Evolutionary conservation across 2,329 filamentous ascomycete genomes (phyloP).

Genomic region (Remersonia thermophila): DNA sequence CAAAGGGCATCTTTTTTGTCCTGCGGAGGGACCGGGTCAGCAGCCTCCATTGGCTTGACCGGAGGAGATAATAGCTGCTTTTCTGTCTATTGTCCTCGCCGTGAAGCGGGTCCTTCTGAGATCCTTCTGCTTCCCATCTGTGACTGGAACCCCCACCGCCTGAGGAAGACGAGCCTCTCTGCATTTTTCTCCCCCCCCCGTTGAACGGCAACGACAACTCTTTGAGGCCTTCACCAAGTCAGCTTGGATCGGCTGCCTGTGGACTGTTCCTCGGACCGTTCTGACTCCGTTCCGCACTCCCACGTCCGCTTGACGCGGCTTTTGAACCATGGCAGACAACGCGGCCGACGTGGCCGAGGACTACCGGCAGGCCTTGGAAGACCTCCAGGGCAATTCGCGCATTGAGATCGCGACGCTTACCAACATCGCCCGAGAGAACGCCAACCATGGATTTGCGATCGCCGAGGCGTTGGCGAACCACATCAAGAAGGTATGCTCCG

Average conservation of each 20-base stretch:
- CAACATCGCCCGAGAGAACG: slow-evolving; percentile 94
- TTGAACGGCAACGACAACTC: slow-evolving; percentile 2
- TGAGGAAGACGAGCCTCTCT: slow-evolving; percentile 1
- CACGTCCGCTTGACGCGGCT: too few species aligned
- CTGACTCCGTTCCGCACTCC: too few species aligned
- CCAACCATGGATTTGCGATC: slow-evolving; percentile 87
- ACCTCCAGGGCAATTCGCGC: slow-evolving; percentile 79
- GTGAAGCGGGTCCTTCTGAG: slow-evolving; percentile 8
- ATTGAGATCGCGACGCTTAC: slow-evolving; percentile 97
- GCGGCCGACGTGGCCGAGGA: slow-evolving; percentile 86
- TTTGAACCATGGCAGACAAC: slow-evolving; percentile 29
- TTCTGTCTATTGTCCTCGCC: slow-evolving; percentile 9
- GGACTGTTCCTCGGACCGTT: too few species aligned
- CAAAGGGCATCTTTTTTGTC: too few species aligned
- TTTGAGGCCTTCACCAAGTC: too few species aligned
- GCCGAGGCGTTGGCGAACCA: slow-evolving; percentile 83
- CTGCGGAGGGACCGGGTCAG: neutral
- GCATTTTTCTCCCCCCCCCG: neutral
- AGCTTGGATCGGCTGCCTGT: too few species aligned
- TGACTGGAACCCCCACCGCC: slow-evolving; percentile 4
- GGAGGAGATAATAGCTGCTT: slow-evolving; percentile 10
- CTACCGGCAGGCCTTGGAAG: slow-evolving; percentile 85
- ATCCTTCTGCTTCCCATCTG: slow-evolving; percentile 2
- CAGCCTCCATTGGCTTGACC: slow-evolving; percentile 3
- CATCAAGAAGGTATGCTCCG: slow-evolving; percentile 73